Evolutionary conservation across 1,284 basidiomycete species (phyloP).

Genomic region (Ustilago loliicola): DNA sequence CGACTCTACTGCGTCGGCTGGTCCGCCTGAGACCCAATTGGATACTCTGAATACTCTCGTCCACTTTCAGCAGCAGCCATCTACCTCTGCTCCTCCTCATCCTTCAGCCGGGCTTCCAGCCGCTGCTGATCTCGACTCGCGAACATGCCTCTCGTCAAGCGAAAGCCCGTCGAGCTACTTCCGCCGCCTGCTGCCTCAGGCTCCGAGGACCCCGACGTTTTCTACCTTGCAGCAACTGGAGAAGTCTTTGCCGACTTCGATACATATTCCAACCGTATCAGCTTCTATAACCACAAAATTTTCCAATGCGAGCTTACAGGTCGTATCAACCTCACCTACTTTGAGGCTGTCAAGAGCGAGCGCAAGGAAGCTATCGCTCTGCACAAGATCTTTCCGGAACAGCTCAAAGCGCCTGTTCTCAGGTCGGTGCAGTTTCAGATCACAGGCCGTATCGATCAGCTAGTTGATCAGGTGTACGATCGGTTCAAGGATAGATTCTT

Average conservation of each 20-base stretch:
- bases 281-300: constrained; percentile 91
- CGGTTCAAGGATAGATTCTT: constrained; percentile 96
- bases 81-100: not conserved
- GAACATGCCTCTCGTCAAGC: constrained; percentile 66
- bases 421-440: constrained; percentile 91
- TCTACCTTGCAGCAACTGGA: constrained; percentile 65
- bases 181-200: constrained; percentile 52
- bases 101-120: not conserved
- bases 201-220: constrained; percentile 66
- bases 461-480: constrained; percentile 93
- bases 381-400: constrained; percentile 90
- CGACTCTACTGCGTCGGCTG: not conserved
- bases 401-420: constrained; percentile 90
- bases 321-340: constrained; percentile 92
- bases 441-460: constrained; percentile 91
- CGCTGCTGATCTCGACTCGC: constrained; percentile 1
- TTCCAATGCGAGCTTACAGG: constrained; percentile 96
- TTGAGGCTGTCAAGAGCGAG: constrained; percentile 92
- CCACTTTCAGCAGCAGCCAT: not conserved
- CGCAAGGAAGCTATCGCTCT: constrained; percentile 86
- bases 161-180: constrained; percentile 63
- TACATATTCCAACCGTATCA: constrained; percentile 87
- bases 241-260: constrained; percentile 69
- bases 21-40: not conserved
- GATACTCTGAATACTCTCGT: not conserved